Evolutionary conservation across 768 basidiomycete species (phyloP), one percentile per base, ranked within the genome.

Genomic region (Leccinum boreale): DNA sequence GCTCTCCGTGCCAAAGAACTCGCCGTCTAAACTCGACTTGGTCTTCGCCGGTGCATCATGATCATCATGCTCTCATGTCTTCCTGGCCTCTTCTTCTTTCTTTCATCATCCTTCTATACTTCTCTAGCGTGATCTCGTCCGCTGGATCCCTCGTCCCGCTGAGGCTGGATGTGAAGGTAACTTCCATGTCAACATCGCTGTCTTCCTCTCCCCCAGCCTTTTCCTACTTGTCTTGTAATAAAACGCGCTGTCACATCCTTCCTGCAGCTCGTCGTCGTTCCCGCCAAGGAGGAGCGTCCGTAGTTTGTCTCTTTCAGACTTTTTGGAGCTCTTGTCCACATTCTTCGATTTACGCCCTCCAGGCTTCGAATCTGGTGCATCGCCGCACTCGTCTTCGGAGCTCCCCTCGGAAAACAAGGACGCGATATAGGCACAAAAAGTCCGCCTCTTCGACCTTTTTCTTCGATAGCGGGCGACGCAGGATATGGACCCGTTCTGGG

Each of bases 401-500:
- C 79, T 85, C 0, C 29, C 10, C 4, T 85, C 86, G 4, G 81
- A 84, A 7, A 89, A 89, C 14, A 82, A 86, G 8, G 85, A 86
- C 0, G 89, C 90, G 11, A 90, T 74, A 67, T 85, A 89, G 24
- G 86, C 89, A 52, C 80, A 84, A 78, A 78, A 96, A 98, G 67
- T 98, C 94, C 55, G 85, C 84, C 58, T 95, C 89, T 50, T 96
- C 94, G 23, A 98, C 87, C 69, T 98, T 92, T 67, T 93, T 87
- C 53, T 82, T 81, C 0, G 90, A 84, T 39, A 97, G 77, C 1
- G 79, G 77, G 24, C 94, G 87, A 49, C 94, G 85, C 1, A 94
- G 92, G 50, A 94, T 65, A 46, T 85, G 85, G 57, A 80, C 81
- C 42, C 96, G 87, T 66, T 94, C 90, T 0, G 91, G 87, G 63